Conservation (phyloP, 495 filamentous ascomycete species). For the Podospora fimiseda region DNA sequence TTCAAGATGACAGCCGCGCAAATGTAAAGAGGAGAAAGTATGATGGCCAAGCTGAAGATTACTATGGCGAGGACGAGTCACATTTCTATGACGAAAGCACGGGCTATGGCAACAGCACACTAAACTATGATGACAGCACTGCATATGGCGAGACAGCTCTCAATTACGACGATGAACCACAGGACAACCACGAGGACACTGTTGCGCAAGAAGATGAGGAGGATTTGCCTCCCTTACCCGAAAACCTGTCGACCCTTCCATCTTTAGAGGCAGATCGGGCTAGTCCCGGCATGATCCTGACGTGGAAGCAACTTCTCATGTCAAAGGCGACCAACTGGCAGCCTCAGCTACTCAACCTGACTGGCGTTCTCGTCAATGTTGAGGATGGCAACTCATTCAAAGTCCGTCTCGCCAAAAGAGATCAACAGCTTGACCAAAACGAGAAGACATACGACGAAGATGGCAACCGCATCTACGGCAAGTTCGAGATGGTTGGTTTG, state of each 20-base stretch:
- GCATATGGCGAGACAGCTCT: constrained; percentile 32
- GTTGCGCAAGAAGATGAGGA: constrained; percentile 31
- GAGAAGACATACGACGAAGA: constrained; percentile 40
- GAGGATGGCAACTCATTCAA: constrained; percentile 44
- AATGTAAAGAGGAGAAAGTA: constrained; percentile 46
- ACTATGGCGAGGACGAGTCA: constrained; percentile 20
- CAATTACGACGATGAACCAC: constrained; percentile 47
- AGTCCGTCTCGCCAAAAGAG: constrained; percentile 63
- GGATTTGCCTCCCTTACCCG: constrained; percentile 64
- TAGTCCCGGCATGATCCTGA: constrained; percentile 61
- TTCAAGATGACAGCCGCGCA: constrained; percentile 26
- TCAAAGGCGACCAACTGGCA: constrained; percentile 72
- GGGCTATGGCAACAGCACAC: constrained; percentile 26
- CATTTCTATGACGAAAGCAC: constrained; percentile 14
- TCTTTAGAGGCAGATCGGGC: constrained; percentile 48
- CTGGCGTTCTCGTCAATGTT: constrained; percentile 52
- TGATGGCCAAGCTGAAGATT: constrained; percentile 27
- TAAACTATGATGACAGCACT: constrained; percentile 47
- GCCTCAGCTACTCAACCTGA: constrained; percentile 61
- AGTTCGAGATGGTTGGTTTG: constrained; percentile 39
- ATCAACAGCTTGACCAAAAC: constrained; percentile 49
- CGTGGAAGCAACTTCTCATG: constrained; percentile 70
- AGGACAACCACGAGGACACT: constrained; percentile 23
- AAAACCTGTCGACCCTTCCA: constrained; percentile 51
- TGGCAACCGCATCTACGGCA: constrained; percentile 41